phyloP scores from a whole-genome alignment of 1,139 yeast species.

The Debaryomyces sp. region DNA sequence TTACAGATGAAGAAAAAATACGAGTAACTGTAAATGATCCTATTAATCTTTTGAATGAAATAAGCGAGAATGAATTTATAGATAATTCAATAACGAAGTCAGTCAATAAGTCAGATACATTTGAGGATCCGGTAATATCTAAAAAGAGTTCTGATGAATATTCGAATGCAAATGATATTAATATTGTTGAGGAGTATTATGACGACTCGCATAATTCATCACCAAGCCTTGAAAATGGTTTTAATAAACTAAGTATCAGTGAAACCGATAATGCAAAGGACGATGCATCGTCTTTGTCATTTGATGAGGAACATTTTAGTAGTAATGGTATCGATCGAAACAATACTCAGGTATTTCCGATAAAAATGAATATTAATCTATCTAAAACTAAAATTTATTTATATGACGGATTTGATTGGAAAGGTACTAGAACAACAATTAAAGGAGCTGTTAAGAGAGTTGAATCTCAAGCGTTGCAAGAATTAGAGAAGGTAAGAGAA shows the following conservation, averaged over 20 bases:
- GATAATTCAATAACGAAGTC: background rate
- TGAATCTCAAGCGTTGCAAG: slow-evolving; percentile 48
- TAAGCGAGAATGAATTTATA: slow-evolving; percentile 42
- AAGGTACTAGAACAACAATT: slow-evolving; percentile 69
- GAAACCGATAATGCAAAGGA: background rate
- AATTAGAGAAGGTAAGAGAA: slow-evolving; percentile 16
- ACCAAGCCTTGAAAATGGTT: background rate
- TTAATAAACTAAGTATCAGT: slow-evolving; percentile 3
- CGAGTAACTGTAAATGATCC: slow-evolving; percentile 35
- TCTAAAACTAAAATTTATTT: slow-evolving; percentile 54
- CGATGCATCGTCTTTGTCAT: slow-evolving; percentile 12
- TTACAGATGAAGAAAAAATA: slow-evolving; percentile 60
- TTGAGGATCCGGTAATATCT: background rate
- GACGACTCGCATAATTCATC: slow-evolving; percentile 11
- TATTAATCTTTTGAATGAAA: slow-evolving; percentile 50
- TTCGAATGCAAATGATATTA: slow-evolving; percentile 8
- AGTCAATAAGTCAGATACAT: background rate
- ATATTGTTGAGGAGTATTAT: slow-evolving; percentile 28
- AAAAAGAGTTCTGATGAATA: background rate
- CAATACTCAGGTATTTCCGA: slow-evolving; percentile 24
- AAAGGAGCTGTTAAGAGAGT: slow-evolving; percentile 63
- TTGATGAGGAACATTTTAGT: slow-evolving; percentile 54
- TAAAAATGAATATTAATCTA: slow-evolving; percentile 36
- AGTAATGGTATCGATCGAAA: slow-evolving; percentile 11
- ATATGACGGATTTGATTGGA: slow-evolving; percentile 95